These are phyloP conservation scores for Fusarium protoensiforme DNA, from an alignment of 2,329 filamentous ascomycete species.

Conservation along the genomic window DNA sequence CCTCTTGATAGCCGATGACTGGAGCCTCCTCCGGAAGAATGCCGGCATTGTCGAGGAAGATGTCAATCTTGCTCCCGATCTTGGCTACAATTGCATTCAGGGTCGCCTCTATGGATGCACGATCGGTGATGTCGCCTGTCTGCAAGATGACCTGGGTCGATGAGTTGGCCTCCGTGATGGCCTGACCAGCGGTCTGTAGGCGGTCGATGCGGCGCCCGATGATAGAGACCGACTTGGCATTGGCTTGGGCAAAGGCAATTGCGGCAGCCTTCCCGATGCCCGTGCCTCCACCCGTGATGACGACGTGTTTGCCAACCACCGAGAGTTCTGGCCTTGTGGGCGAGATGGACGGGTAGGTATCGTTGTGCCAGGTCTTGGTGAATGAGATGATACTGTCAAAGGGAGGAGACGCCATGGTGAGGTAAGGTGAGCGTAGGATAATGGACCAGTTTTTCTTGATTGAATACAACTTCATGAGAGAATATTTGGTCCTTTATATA, in stretches of 20 bases:
- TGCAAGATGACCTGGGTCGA: not conserved
- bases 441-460: not conserved
- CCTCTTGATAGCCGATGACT: constrained; percentile 3
- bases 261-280: constrained; percentile 74
- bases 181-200: constrained; percentile 38
- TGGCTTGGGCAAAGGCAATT: constrained; percentile 61
- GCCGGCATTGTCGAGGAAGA: constrained; percentile 26
- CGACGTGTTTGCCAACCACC: constrained; percentile 56
- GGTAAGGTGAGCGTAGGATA: not conserved
- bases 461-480: too few species aligned
- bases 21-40: not conserved
- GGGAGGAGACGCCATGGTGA: not conserved
- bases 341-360: constrained; percentile 45
- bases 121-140: not conserved
- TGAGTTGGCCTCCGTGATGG: not conserved
- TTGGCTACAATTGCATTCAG: not conserved
- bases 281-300: constrained; percentile 72
- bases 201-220: constrained; percentile 48
- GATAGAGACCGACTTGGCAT: constrained; percentile 51
- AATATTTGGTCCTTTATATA: not conserved
- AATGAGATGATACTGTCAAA: constrained; percentile 7
- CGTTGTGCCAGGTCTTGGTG: constrained; percentile 34
- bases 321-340: constrained; percentile 47
- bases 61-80: constrained; percentile 28
- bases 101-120: not conserved